Evolutionary conservation across 495 filamentous ascomycete genomes (phyloP).

Genomic region (Cryomyces minteri): DNA sequence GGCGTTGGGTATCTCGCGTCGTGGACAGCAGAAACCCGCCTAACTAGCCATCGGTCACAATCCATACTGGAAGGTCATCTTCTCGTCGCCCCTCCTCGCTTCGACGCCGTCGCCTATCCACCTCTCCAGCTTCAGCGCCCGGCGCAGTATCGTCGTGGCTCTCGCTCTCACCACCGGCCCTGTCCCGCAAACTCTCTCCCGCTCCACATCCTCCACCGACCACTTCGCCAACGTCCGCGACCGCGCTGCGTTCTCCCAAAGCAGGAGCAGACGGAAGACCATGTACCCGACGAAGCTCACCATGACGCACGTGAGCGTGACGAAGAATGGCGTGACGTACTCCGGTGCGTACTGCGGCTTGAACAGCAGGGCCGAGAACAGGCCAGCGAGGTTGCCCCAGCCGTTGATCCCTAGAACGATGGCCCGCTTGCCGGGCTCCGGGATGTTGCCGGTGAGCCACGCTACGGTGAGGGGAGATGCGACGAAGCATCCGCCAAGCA

Average conservation of each 20-base stretch:
- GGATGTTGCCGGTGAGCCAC: conserved; percentile 37
- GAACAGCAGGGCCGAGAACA: conserved; percentile 29
- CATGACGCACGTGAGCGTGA: conserved; percentile 24
- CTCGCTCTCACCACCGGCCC: not conserved
- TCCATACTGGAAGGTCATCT: conserved; percentile 8
- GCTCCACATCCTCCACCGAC: conserved; percentile 14
- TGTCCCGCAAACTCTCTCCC: not conserved
- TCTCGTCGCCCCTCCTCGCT: conserved; percentile 6
- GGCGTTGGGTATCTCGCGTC: too few relatives aligned
- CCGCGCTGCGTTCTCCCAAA: conserved; percentile 20
- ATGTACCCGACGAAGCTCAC: conserved; percentile 26
- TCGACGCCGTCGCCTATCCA: not conserved
- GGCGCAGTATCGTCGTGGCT: not conserved
- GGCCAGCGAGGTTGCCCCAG: conserved; percentile 38
- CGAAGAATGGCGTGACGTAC: conserved; percentile 23
- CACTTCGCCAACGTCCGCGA: not conserved
- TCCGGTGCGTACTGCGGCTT: conserved; percentile 23
- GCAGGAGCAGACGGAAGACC: conserved; percentile 12
- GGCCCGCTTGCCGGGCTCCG: conserved; percentile 32
- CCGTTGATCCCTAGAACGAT: conserved; percentile 40
- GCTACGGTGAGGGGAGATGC: conserved; percentile 35
- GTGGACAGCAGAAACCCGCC: too few relatives aligned
- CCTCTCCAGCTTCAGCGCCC: not conserved
- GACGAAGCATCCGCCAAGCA: conserved; percentile 34
- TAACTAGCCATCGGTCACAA: not conserved